Evolutionary conservation across 2,329 filamentous ascomycete genomes (phyloP), one percentile per base, ranked within the genome.

Genomic region (Pseudogymnoascus sp.): DNA sequence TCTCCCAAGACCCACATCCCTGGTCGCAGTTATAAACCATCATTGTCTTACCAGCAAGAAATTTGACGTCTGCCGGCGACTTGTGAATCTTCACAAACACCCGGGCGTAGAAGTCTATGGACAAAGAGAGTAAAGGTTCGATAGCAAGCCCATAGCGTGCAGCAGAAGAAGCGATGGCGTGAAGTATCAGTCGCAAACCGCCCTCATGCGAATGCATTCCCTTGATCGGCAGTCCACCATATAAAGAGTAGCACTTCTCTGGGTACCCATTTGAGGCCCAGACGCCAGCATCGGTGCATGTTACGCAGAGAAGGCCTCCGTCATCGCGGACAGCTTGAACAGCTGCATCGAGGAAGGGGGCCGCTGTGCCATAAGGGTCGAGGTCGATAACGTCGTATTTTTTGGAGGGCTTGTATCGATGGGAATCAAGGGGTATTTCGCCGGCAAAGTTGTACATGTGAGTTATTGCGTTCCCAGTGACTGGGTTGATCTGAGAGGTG

Each of bases 341-440:
- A 1, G 94, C 91, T 1, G 90, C 85, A 70, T 99, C 94, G 59
- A 99, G 81, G 72, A 99, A 99, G 1, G 90, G 89, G 8, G 89
- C 90, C 0, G 92, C 94, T 0, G 90, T 95, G 39, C 94, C 94
- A 68, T 99, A 99, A 0, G 94, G 94, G 71, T 99, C 94, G 28
- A 99, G 81, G 71, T 99, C 94, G 64, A 99, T 94, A 19, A 96
- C 92, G 72, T 97, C 90, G 71, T 95, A 99, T 67, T 81, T 84
- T 69, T 84, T 79, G 63, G 76, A 74, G 30, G 73, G 70, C 57
- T 71, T 74, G 15, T 63, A 57, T 48, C 70, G 67, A 1, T 74
- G 71, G 57, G 73, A 73, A 62, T 75, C 71, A 19, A 69, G 66
- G 61, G 74, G 69, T 62, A 76, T 66, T 59, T 74, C 74, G 67